Percentiles rank a stretch among this genome's conserved stretches.
phyloP scores from a whole-genome alignment of 2,329 filamentous ascomycete species.

The Aspergillus sojae region DNA sequence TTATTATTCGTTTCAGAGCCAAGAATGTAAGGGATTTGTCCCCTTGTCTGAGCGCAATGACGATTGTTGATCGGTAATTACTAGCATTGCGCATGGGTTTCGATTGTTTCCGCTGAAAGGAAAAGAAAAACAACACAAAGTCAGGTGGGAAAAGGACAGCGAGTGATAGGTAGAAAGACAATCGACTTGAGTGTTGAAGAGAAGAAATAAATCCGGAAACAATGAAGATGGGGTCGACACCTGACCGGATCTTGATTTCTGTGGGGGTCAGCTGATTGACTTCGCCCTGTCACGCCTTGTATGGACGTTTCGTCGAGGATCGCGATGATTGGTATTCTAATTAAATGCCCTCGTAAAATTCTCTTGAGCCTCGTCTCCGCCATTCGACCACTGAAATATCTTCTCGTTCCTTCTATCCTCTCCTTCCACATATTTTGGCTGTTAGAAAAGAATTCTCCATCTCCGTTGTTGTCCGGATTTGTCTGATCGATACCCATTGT shows the following conservation, averaged over 20 bases:
- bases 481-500: not conserved
- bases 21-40: not conserved
- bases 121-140: not conserved
- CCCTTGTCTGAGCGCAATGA: not conserved
- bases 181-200: not conserved
- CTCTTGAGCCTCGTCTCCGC: slow-evolving; percentile 4
- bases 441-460: not conserved
- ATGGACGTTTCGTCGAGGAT: not conserved
- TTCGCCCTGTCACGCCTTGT: slow-evolving; percentile 3
- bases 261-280: slow-evolving; percentile 6
- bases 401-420: not conserved
- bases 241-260: not conserved
- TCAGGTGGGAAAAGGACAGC: not conserved
- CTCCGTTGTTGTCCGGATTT: not conserved
- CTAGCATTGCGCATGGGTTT: not conserved
- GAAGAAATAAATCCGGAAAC: not conserved
- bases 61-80: not conserved
- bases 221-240: not conserved
- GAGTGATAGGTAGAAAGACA: not conserved
- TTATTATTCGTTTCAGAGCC: slow-evolving; percentile 5
- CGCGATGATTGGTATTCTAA: not conserved
- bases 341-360: not conserved
- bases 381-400: not conserved
- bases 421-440: slow-evolving; percentile 1
- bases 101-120: not conserved